Evolutionary conservation across 495 filamentous ascomycete species (phyloP), one percentile per base, ranked within the genome.

Genomic region (Penicillium egyptiacum): DNA sequence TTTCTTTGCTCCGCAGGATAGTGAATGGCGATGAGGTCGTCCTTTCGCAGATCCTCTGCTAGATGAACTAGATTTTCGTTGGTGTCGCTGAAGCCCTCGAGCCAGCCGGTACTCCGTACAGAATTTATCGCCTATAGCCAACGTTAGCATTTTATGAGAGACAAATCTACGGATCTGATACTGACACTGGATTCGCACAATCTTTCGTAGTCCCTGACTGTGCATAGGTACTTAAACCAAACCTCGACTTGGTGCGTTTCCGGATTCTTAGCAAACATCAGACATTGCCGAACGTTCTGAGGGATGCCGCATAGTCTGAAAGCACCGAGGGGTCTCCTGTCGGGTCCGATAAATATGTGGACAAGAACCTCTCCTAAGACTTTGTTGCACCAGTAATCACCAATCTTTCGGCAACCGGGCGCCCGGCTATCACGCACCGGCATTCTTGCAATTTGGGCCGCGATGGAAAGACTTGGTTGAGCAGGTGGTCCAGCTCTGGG

Each of bases 141-240:
- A 50, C 16, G 48, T 56, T 50, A 50, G 53, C 22, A 53, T 33
- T 40, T 7, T 33, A 28, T 14, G 19, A 19, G 22, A 8, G 22
- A 41, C 2, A 8, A 16, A 40, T 17, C 9, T 11, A n/a, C 4
- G 4, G 9, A 19, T 12, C 9, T 26, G 14, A 16, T 7, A 52
- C 49, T 52, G 6, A 42, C 50, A 22, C 17, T 41, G 12, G 23
- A 10, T 69, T 74, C 64, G 77, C 75, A 53, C 56, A 62, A 31
- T 61, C 33, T 43, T 66, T 68, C 19, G 72, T 70, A 82, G 33
- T 76, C 69, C 26, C 64, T 61, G 9, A 64, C 53, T 9, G 67
- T 76, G 58, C 63, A 79, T 3, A 71, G 44, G 50, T 73, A 50
- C 46, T 65, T 67, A 59, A 79, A 82, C 69, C 75, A 77, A 53